These are phyloP conservation scores for Candida sp. DNA, from an alignment of 1,139 yeast species.

Conservation along the genomic window DNA sequence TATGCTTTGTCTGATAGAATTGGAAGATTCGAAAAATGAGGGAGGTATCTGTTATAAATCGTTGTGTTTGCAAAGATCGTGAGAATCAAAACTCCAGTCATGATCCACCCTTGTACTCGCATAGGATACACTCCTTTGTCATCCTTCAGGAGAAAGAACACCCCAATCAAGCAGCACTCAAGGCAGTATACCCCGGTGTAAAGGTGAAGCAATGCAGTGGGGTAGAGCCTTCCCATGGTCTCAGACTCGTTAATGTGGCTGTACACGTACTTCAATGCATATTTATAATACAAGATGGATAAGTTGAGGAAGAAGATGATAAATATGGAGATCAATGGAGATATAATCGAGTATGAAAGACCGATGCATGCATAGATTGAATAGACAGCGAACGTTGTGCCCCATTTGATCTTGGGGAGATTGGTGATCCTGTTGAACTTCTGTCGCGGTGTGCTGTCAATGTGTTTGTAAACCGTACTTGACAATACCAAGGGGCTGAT, in stretches of 20 bases:
- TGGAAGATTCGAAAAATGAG: constrained; percentile 34
- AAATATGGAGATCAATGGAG: constrained; percentile 76
- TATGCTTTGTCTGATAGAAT: constrained; percentile 24
- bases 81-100: constrained; percentile 43
- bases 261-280: constrained; percentile 61
- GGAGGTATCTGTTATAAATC: constrained; percentile 30
- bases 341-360: constrained; percentile 72
- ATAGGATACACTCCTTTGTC: constrained; percentile 36
- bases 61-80: constrained; percentile 39
- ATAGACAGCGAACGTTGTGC: constrained; percentile 74
- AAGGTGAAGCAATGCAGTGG: constrained; percentile 74
- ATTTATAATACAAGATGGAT: constrained; percentile 69
- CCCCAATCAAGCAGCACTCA: constrained; percentile 77
- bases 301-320: constrained; percentile 61
- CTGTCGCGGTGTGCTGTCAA: constrained; percentile 64
- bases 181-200: constrained; percentile 82
- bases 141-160: constrained; percentile 64
- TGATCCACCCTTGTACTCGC: constrained; percentile 47
- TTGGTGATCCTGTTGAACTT: constrained; percentile 49
- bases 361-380: constrained; percentile 82
- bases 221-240: constrained; percentile 72
- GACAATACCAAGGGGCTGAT: constrained; percentile 49
- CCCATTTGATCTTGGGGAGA: constrained; percentile 65
- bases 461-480: constrained; percentile 36
- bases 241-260: constrained; percentile 57